Percentiles rank a stretch among this genome's conserved stretches.
phyloP scores from a whole-genome alignment of 768 basidiomycete species.

The Gloeopeniophorella convolvens region DNA sequence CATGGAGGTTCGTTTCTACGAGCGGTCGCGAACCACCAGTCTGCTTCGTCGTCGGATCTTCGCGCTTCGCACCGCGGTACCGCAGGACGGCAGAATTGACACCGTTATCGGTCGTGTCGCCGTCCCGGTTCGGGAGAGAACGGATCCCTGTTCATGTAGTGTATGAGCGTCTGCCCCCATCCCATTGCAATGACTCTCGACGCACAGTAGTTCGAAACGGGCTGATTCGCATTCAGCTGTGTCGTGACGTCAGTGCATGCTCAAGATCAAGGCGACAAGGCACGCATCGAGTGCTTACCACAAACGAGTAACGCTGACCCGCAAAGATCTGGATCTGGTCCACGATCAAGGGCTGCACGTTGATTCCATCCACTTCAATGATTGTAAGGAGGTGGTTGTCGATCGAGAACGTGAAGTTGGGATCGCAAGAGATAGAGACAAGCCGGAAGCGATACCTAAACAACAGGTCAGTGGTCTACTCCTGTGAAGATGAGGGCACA shows the following conservation, averaged over 20 bases:
- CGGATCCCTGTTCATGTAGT: constrained; percentile 5
- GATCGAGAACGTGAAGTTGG: constrained; percentile 21
- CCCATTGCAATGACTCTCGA: not conserved
- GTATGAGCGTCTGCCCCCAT: not conserved
- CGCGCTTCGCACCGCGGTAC: constrained; percentile 17
- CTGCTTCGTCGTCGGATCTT: constrained; percentile 13
- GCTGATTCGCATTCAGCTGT: constrained; percentile 10
- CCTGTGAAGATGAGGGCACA: too few relatives aligned
- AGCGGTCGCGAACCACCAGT: constrained; percentile 4
- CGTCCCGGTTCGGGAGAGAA: not conserved
- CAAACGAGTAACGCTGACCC: constrained; percentile 22
- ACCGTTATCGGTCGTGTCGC: not conserved
- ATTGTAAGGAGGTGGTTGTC: constrained; percentile 17
- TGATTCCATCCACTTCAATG: constrained; percentile 23
- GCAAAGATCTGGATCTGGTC: constrained; percentile 21
- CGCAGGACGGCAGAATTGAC: constrained; percentile 21
- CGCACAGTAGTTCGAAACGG: constrained; percentile 11
- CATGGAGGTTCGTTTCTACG: constrained; percentile 10
- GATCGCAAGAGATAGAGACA: constrained; percentile 18
- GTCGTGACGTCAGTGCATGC: not conserved
- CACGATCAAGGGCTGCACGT: constrained; percentile 16
- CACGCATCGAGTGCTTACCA: constrained; percentile 7
- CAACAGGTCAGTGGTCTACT: not conserved
- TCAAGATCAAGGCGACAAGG: not conserved
- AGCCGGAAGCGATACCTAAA: constrained; percentile 17